Evolutionary conservation across 257 asterid genomes (phyloP), one percentile per base, ranked within the genome.

Genomic region (Ligustrum vulgare): DNA sequence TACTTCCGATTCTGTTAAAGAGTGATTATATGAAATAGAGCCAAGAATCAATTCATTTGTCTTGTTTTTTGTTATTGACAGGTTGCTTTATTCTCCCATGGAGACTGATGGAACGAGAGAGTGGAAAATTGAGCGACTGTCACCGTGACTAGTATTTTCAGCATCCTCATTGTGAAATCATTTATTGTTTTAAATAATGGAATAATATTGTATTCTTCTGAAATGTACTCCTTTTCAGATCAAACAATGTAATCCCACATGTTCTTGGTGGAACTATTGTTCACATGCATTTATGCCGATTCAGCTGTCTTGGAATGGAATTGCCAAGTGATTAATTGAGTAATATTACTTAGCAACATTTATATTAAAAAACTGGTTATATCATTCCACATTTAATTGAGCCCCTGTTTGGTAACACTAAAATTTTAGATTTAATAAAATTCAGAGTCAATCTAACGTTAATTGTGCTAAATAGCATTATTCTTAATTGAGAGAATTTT

Each of bases 41-140:
- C n/a, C n/a, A n/a, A n/a, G n/a, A n/a, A n/a, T n/a, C n/a, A n/a
- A n/a, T n/a, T n/a, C 56, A 45, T 45, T 45, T 15, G 56, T 45
- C 1, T 36, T 36, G 49, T 79, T 23, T 47, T 43, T 12, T 69
- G 33, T 23, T 25, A 4, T 81, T 67, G 37, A 65, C 85, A 87
- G 96, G 90, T 74, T 86, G 74, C 79, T 87, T 20, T 89, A 89
- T 74, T 69, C 68, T 41, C 88, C 80, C 0, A 80, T 72, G 69
- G 85, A 70, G 37, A 51, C 69, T 4, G 84, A 82, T 45, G 96
- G 86, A 70, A 84, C 69, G 68, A 80, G 77, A 79, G 78, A 41
- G 12, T 90, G 93, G 96, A 83, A 81, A 86, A 77, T 86, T 13
- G 89, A 83, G 49, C 85, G 90, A 81, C 49, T 90, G 82, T 86